Percentiles rank a stretch among this genome's conserved stretches.
These are phyloP conservation scores for Xylaria polymorpha DNA, from an alignment of 2,329 filamentous ascomycete species.

Conservation along the genomic window DNA sequence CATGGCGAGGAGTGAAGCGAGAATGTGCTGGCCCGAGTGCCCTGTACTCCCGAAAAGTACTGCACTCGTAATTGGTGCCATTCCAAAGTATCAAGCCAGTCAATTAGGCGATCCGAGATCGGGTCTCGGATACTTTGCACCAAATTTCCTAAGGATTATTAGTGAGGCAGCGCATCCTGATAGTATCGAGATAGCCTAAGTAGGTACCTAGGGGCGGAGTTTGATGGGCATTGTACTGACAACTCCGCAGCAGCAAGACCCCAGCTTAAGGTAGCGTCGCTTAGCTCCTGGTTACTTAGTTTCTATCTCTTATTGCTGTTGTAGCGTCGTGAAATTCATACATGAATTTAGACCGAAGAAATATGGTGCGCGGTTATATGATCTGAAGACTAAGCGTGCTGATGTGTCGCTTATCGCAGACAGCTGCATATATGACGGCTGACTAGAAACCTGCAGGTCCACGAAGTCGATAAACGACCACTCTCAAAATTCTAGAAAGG, in stretches of 20 bases:
- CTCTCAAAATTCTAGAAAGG: too few relatives aligned
- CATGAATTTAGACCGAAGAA: too few relatives aligned
- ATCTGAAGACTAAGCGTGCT: neutral
- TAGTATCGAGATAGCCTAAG: neutral
- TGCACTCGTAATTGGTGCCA: conserved; percentile 8
- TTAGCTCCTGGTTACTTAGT: neutral
- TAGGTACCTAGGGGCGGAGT: too few relatives aligned
- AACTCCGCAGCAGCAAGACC: conserved; percentile 14
- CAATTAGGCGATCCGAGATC: neutral
- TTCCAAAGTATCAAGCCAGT: neutral
- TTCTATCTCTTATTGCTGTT: neutral
- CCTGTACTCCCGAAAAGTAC: conserved; percentile 15
- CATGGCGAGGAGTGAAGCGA: conserved; percentile 6
- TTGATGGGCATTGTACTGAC: neutral
- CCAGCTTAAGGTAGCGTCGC: neutral
- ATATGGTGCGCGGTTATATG: neutral
- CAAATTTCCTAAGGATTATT: neutral
- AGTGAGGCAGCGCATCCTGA: neutral
- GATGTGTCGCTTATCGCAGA: neutral
- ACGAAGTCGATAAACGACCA: too few relatives aligned
- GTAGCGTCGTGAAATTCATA: neutral
- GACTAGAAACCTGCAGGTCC: too few relatives aligned
- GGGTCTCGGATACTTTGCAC: neutral
- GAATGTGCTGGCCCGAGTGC: conserved; percentile 18
- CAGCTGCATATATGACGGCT: neutral